phyloP scores from a whole-genome alignment of 164 flowering plant genomes.

The Brasenia schreberi region DNA sequence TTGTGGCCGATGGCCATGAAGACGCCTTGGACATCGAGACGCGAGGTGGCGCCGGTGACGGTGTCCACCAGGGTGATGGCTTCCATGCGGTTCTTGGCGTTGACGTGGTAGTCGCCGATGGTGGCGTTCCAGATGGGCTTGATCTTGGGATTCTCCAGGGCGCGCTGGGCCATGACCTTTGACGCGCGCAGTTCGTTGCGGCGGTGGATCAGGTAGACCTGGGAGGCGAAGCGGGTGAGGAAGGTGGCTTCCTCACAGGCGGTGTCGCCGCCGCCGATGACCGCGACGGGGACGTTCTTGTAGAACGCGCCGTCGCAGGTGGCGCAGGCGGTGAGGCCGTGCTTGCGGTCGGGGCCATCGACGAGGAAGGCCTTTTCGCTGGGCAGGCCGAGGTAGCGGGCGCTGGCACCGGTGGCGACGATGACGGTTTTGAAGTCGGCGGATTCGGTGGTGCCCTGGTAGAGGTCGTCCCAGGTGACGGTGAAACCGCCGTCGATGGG shows the following conservation, averaged over 20 bases:
- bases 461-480: background rate
- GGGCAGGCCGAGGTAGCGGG: background rate
- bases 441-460: background rate
- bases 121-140: background rate
- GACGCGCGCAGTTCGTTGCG: background rate
- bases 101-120: background rate
- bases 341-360: no score
- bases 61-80: background rate
- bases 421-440: no score
- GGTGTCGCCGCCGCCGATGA: background rate
- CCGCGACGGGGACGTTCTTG: background rate
- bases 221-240: background rate
- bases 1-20: conserved; percentile 1
- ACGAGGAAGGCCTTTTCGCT: background rate
- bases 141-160: background rate
- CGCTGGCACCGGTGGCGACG: background rate
- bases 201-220: background rate
- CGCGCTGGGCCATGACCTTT: background rate
- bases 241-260: background rate
- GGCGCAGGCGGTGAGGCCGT: background rate
- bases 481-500: background rate
- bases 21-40: background rate
- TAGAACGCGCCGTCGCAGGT: conserved; percentile 1
- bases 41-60: background rate
- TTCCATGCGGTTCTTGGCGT: background rate